These are phyloP conservation scores for Pseudotsuga menziesii DNA, from an alignment of 75 land plant species.

Conservation along the genomic window DNA sequence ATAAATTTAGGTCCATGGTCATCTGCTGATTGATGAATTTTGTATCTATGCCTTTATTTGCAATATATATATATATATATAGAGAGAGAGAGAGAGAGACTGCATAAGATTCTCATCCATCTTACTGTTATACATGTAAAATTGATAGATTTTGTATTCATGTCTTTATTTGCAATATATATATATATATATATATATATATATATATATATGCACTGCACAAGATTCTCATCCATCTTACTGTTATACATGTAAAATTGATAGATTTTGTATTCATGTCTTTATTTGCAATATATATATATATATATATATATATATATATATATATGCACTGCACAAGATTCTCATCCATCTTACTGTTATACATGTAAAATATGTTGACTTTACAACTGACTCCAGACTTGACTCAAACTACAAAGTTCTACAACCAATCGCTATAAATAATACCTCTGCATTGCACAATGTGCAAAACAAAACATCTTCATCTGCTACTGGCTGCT, in stretches of 20 bases:
- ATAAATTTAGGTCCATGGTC: not conserved
- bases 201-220: not conserved
- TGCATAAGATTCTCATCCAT: too few relatives aligned
- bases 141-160: not conserved
- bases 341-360: not conserved
- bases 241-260: not conserved
- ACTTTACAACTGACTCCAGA: not conserved
- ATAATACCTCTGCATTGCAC: slow-evolving; percentile 69
- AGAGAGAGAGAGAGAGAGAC: not conserved
- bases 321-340: not conserved
- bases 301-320: too few relatives aligned
- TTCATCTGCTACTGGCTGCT: slow-evolving; percentile 40
- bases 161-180: too few relatives aligned
- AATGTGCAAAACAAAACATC: slow-evolving; percentile 69
- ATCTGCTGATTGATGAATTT: not conserved
- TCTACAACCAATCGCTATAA: not conserved
- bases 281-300: too few relatives aligned
- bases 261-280: too few relatives aligned
- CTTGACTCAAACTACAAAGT: not conserved
- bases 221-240: not conserved
- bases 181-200: too few relatives aligned
- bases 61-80: not conserved
- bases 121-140: not conserved
- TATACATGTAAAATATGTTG: not conserved
- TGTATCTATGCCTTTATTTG: not conserved